Percentiles rank a stretch among this genome's conserved stretches.
Evolutionary conservation across 305 asterid species (phyloP).

Genomic region (Fraxinus floribunda): DNA sequence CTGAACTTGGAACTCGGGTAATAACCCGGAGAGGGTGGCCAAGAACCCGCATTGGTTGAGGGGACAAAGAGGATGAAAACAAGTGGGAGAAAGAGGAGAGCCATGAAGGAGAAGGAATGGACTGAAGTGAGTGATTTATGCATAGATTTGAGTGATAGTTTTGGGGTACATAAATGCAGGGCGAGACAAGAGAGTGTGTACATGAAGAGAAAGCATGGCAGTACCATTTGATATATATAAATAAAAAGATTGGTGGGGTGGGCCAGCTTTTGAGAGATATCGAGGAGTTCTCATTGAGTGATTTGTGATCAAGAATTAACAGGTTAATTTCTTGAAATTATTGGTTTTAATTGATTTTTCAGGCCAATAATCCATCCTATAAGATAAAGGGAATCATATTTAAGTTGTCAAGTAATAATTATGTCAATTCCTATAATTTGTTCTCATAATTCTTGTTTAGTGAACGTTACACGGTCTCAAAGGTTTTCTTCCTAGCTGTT

Average conservation of each 20-base stretch:
- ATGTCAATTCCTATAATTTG: neutral
- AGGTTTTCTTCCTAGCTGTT: neutral
- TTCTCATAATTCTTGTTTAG: neutral
- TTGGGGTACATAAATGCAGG: slow-evolving; percentile 15
- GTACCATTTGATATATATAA: slow-evolving; percentile 34
- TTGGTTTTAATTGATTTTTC: neutral
- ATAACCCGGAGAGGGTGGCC: slow-evolving; percentile 90
- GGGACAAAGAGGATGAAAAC: slow-evolving; percentile 23
- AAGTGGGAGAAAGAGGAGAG: slow-evolving; percentile 23
- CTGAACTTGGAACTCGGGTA: slow-evolving; percentile 71
- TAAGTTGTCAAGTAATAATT: neutral
- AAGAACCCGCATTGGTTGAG: slow-evolving; percentile 42
- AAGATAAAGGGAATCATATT: neutral
- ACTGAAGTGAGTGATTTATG: neutral
- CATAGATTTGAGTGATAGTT: slow-evolving; percentile 12
- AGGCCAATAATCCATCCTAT: neutral
- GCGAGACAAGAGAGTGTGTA: slow-evolving; percentile 32
- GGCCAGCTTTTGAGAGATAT: slow-evolving; percentile 22
- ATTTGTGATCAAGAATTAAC: neutral
- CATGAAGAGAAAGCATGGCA: slow-evolving; percentile 29
- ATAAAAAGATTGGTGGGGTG: slow-evolving; percentile 25
- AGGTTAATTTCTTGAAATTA: neutral
- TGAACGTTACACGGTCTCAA: neutral
- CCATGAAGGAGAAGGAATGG: slow-evolving; percentile 23
- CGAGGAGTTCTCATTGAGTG: neutral